phyloP scores from a whole-genome alignment of 495 filamentous ascomycete species.

The Penicillium soppii region DNA sequence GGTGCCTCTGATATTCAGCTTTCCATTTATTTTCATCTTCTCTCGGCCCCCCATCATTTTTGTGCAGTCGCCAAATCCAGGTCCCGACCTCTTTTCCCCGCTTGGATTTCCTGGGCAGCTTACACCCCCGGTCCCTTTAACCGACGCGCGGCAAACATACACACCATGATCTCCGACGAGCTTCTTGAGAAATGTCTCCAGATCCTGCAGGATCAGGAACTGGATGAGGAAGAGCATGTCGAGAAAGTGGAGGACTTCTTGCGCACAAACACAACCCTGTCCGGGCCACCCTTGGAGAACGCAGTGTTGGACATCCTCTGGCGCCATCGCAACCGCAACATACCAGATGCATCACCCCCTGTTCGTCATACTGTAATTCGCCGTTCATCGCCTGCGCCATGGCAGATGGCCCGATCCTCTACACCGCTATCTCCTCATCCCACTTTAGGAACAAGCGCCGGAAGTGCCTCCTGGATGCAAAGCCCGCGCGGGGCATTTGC shows the following conservation, averaged over 20 bases:
- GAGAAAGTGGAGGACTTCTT: slow-evolving; percentile 89
- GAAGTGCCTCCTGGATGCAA: slow-evolving; percentile 75
- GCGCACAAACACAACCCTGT: slow-evolving; percentile 71
- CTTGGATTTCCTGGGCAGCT: slow-evolving; percentile 1
- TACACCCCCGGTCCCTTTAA: slow-evolving; percentile 10
- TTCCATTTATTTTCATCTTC: neutral
- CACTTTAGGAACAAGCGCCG: slow-evolving; percentile 74
- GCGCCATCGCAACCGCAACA: slow-evolving; percentile 78
- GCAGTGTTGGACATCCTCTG: slow-evolving; percentile 88
- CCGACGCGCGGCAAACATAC: slow-evolving; percentile 4
- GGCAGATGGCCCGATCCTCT: slow-evolving; percentile 75
- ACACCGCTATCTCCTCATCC: slow-evolving; percentile 77
- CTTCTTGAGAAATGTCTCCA: slow-evolving; percentile 88
- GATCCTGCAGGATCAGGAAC: slow-evolving; percentile 73
- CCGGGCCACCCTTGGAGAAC: slow-evolving; percentile 81
- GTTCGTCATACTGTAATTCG: slow-evolving; percentile 87
- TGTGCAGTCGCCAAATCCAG: neutral
- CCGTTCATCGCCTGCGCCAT: slow-evolving; percentile 86
- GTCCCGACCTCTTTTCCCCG: neutral
- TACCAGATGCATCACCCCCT: slow-evolving; percentile 74
- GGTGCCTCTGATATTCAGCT: neutral
- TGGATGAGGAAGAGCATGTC: slow-evolving; percentile 94
- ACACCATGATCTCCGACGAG: slow-evolving; percentile 82
- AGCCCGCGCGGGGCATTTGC: slow-evolving; percentile 65
- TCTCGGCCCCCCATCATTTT: too few species aligned